Percentiles rank a stretch among this genome's conserved stretches.
phyloP scores from a whole-genome alignment of 257 asterid species.

The Solanum habrochaites region DNA sequence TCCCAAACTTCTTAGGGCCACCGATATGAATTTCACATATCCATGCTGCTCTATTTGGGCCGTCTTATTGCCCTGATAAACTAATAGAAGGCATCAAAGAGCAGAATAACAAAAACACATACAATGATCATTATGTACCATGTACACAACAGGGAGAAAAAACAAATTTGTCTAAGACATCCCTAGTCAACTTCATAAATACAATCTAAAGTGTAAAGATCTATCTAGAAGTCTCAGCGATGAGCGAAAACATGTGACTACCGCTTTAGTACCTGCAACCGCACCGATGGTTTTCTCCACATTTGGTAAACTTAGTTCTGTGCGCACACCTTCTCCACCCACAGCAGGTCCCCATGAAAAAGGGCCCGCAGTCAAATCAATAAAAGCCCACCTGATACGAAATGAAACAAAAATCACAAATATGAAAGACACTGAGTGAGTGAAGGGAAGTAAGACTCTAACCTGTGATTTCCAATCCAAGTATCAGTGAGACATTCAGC shows the following conservation, averaged over 20 bases:
- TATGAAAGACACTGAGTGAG: not conserved
- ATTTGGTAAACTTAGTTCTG: slow-evolving; percentile 84
- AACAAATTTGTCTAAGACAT: not conserved
- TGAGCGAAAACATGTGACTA: not conserved
- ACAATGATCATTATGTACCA: not conserved
- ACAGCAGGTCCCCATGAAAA: slow-evolving; percentile 99
- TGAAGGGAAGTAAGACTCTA: not conserved
- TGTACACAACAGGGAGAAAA: not conserved
- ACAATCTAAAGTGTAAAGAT: not conserved
- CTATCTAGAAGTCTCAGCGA: not conserved
- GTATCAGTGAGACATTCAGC: slow-evolving; percentile 90
- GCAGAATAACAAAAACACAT: not conserved
- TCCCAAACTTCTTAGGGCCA: not conserved
- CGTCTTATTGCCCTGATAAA: not conserved
- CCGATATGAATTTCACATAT: not conserved
- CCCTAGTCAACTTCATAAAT: not conserved
- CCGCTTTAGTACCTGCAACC: slow-evolving; percentile 55
- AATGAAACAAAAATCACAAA: not conserved
- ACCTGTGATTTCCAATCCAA: slow-evolving; percentile 92
- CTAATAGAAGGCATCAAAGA: not conserved
- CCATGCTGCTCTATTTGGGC: not conserved
- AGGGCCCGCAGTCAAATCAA: slow-evolving; percentile 94
- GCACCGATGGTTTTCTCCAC: slow-evolving; percentile 93
- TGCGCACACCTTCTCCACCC: slow-evolving; percentile 99
- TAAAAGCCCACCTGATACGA: slow-evolving; percentile 84